Base-by-base conservation (phyloP, 73 alveolate species). In the Uronychia binucleata region DNA sequence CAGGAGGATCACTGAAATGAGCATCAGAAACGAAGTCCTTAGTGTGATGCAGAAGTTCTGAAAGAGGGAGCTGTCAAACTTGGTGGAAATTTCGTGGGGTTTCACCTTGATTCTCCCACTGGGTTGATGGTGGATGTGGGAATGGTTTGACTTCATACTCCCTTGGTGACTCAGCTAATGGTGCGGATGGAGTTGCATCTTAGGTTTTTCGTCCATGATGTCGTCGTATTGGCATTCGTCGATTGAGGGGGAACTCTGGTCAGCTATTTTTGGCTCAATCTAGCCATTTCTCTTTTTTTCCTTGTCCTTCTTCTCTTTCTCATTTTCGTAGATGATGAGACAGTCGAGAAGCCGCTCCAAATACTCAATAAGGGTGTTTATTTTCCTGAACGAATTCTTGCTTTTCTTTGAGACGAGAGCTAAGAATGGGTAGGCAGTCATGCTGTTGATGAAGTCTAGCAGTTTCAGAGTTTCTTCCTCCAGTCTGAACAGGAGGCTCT, bases 351-450 rank as follows among this genome's bases (percentile, higher is more conserved):
- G 77, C 28, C 58, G n/a, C 58, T 79, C 86, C 1, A 79, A 28
- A 30, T 79, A 79, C 28, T 79, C 86, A n/a, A 79, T 79, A 29
- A 79, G 31, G 77, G 79, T 33, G 19, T 33, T 31, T 13, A 79
- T 79, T 13, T 57, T 79, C 30, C 31, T 35, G 33, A 79, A 75
- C 19, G 86, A 79, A 0, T 25, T 0, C 57, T 28, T 28, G 57
- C 30, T 31, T 0, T 57, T 31, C 58, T 57, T 75, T 8, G 58
- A 75, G 28, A 33, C 86, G 30, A 79, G 34, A 11, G 83, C 77
- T 29, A 83, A 30, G 79, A 88, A 88, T 5, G 94, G 94, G 57
- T 82, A 88, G 28, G 86, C 90, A 1, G 91, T 78, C 77, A 83
- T 30, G 0, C 84, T 58, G 33, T 88, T 31, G 32, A 82, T 83